Base-by-base conservation (phyloP, 2,329 filamentous ascomycete genomes). In the Magnaporthiopsis rhizophila region DNA sequence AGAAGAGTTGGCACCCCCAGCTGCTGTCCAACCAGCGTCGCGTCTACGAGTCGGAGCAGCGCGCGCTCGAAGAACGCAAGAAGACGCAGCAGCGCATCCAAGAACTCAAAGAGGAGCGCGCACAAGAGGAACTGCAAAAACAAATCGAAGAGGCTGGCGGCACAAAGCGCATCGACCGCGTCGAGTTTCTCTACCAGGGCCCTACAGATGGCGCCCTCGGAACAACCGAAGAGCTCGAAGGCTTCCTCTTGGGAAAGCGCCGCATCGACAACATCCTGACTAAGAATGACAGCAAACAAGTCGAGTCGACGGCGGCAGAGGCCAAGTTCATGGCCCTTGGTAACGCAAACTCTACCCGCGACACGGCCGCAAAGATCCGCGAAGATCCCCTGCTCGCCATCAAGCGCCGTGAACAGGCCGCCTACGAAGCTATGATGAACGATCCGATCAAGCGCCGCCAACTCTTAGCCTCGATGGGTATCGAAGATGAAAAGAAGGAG, bases 141-240 rank as follows among this genome's bases (percentile, higher is more conserved):
- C 84, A 98, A 69, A 91, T 97, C 65, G 95, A 97, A 77, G 88
- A 89, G 2, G 89, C 92, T 0, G 95, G 95, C 53, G 92, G 93
- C 64, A 86, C 85, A 71, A 93, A 92, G 72, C 84, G 89, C 63
- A 79, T 89, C 36, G 89, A 94, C 70, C 87, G 92, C 50, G 94
- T 99, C 32, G 95, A 98, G 72, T 99, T 95, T 91, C 97, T 99
- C 92, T 99, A 99, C 77, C 87, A 89, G 70, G 94, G 94, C 1
- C 92, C 95, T 9, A 89, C 89, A 62, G 82, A 85, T 71, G 91
- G 91, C 50, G 88, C 90, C 72, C 80, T 81, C n/a, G 89, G 89
- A 36, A 91, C 86, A 56, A 86, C 84, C 5, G 94, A 97, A 75
- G 95, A 98, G 77, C 92, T 91, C 78, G 95, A 99, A 73, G 92